phyloP scores from a whole-genome alignment of 2,329 filamentous ascomycete species.

The Fonsecaea monophora region DNA sequence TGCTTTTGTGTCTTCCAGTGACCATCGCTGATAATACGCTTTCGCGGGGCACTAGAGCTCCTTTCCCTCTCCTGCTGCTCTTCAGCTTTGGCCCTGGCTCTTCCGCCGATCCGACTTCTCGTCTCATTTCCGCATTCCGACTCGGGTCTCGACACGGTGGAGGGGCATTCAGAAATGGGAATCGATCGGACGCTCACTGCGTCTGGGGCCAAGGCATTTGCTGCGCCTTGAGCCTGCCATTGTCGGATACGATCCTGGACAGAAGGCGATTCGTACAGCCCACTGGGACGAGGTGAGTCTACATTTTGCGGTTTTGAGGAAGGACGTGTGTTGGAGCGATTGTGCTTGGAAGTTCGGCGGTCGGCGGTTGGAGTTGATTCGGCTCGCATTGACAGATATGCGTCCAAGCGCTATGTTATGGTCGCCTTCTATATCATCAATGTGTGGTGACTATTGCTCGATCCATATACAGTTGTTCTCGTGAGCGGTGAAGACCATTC shows the following conservation, averaged over 20 bases:
- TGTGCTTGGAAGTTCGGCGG: conserved; percentile 35
- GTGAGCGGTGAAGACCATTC: conserved; percentile 1
- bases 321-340: conserved; percentile 16
- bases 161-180: conserved; percentile 34
- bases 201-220: conserved; percentile 42
- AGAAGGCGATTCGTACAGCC: conserved; percentile 67
- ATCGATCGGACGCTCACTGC: conserved; percentile 38
- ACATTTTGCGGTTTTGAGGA: conserved; percentile 33
- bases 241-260: conserved; percentile 79
- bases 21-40: conserved; percentile 89
- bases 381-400: conserved; percentile 46
- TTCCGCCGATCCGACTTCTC: conserved; percentile 22
- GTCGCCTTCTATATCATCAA: neutral
- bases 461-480: conserved; percentile 7
- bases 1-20: conserved; percentile 70
- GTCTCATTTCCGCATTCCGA: conserved; percentile 28
- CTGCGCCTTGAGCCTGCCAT: conserved; percentile 82
- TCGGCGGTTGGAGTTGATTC: conserved; percentile 44
- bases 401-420: conserved; percentile 2
- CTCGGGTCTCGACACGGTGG: conserved; percentile 21
- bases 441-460: conserved; percentile 30
- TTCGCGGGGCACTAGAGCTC: conserved; percentile 74
- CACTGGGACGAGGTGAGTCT: conserved; percentile 40
- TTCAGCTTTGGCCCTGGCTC: conserved; percentile 30
- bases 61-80: conserved; percentile 42